Base-by-base conservation (phyloP, 306 rosid species). In the Aeschynomene evenia region DNA sequence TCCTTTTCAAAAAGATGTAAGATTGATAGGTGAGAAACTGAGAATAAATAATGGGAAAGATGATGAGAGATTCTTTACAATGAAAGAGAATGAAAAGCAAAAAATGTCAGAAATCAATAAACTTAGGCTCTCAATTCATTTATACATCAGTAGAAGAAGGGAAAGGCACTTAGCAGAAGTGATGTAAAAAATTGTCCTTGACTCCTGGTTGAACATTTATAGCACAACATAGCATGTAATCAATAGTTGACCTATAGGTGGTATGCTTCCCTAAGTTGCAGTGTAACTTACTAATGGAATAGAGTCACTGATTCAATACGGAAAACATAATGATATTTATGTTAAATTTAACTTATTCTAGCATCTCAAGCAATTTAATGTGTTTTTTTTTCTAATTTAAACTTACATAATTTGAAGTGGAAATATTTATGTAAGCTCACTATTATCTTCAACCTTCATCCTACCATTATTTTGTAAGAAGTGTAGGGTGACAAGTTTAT, bases 151-250 rank as follows among this genome's bases (percentile, higher is more conserved):
- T 40, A 22, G 59, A 59, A 22, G 59, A 59, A 66, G 43, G 40
- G 59, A 56, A 78, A 20, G 33, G 19, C 40, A 39, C 58, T 64
- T 71, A 46, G 55, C 40, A 51, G 45, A 45, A 21, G 33, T 18
- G 34, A 54, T 58, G 43, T 58, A 9, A 55, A 70, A 70, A 22
- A 23, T 29, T 68, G 60, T 16, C 13, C 52, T 33, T 77, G 18
- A 60, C 9, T 58, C 58, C 53, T 1, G 13, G 16, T 71, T 63
- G 42, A 46, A 53, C 52, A 21, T 54, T 43, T 64, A n/a, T 43
- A 20, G 16, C 66, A 40, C 14, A n/a, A 18, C 9, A 23, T 51
- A 52, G 33, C 45, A 52, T 26, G 26, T 63, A 34, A 51, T 63
- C 62, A 28, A n/a, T n/a, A n/a, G n/a, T n/a, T n/a, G n/a, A n/a